Conservation (phyloP, 2,329 filamentous ascomycete genomes). For the Dryadomyces sulphureus region DNA sequence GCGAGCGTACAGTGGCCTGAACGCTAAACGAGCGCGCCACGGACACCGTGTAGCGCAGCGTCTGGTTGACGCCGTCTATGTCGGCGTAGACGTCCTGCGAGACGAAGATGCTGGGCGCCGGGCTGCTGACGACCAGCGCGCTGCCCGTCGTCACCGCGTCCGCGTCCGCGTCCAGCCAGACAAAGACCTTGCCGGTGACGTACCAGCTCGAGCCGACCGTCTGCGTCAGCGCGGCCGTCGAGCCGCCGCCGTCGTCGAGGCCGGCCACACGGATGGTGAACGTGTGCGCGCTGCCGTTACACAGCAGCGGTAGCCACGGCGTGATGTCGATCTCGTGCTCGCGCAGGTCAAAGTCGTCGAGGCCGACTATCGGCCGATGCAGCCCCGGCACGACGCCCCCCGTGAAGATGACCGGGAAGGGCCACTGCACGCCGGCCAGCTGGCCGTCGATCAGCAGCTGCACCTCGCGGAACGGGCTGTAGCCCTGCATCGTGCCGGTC, state of each 20-base stretch:
- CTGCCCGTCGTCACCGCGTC: conserved; percentile 34
- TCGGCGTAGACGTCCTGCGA: conserved; percentile 30
- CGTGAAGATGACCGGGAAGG: conserved; percentile 70
- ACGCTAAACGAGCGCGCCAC: conserved; percentile 41
- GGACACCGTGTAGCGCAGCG: conserved; percentile 41
- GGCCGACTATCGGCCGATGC: conserved; percentile 64
- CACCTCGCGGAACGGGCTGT: conserved; percentile 63
- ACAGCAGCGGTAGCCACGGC: conserved; percentile 56
- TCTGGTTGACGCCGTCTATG: conserved; percentile 39
- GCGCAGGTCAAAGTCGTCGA: conserved; percentile 63
- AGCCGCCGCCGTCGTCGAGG: conserved; percentile 38
- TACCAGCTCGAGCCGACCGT: conserved; percentile 56
- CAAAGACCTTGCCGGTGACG: conserved; percentile 63
- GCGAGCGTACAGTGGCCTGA: conserved; percentile 34
- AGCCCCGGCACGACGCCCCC: conserved; percentile 64
- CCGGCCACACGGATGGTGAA: conserved; percentile 56
- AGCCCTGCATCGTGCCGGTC: conserved; percentile 45
- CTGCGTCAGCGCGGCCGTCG: conserved; percentile 30
- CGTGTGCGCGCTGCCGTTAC: conserved; percentile 47
- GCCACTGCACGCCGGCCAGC: conserved; percentile 64
- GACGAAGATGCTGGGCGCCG: conserved; percentile 21
- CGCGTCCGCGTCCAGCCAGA: conserved; percentile 48
- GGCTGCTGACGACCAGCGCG: conserved; percentile 14
- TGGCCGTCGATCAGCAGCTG: conserved; percentile 60
- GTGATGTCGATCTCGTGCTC: conserved; percentile 76